These are phyloP conservation scores for Linum lewisii DNA, from an alignment of 345 rosid species.

Conservation along the genomic window DNA sequence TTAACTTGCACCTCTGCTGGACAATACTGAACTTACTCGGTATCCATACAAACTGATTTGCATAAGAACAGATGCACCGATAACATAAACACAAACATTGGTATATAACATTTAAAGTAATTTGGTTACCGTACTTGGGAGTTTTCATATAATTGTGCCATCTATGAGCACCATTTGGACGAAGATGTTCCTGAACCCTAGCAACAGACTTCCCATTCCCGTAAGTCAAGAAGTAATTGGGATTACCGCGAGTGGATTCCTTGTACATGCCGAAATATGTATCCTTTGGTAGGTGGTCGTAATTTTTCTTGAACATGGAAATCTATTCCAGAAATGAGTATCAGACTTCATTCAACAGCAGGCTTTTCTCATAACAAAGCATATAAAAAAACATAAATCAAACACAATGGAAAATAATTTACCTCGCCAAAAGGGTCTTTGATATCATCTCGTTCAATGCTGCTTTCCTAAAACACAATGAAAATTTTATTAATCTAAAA, in stretches of 20 bases:
- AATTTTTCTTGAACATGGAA: conserved; percentile 93
- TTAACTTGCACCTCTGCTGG: neutral
- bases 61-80: too few species aligned
- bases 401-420: neutral
- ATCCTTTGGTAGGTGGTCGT: conserved; percentile 82
- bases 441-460: conserved; percentile 79
- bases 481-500: conserved; percentile 8
- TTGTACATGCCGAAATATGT: conserved; percentile 77
- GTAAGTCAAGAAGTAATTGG: conserved; percentile 82
- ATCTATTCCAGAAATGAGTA: conserved; percentile 32
- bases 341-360: neutral
- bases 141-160: conserved; percentile 90
- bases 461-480: conserved; percentile 63
- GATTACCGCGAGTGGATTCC: conserved; percentile 83
- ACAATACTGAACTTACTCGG: neutral
- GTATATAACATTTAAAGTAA: neutral
- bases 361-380: neutral
- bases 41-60: too few species aligned
- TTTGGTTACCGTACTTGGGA: conserved; percentile 42
- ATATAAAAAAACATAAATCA: too few species aligned
- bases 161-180: conserved; percentile 97
- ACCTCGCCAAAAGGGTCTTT: conserved; percentile 93
- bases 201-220: conserved; percentile 99
- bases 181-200: conserved; percentile 81
- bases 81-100: too few species aligned